Percentiles rank a stretch among this genome's conserved stretches.
phyloP scores from a whole-genome alignment of 257 asterid species.

The Solanum tarijense region DNA sequence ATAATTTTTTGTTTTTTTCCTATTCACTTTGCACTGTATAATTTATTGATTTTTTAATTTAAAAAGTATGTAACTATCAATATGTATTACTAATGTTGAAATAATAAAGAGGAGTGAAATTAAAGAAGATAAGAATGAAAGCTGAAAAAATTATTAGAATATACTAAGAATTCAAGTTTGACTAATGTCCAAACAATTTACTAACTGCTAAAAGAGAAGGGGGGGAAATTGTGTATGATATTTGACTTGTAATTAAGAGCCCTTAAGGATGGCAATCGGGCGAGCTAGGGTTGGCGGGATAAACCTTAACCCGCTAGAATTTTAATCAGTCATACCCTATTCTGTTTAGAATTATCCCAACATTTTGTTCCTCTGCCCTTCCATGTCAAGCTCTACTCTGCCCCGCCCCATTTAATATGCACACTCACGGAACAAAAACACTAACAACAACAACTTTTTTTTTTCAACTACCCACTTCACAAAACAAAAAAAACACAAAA shows the following conservation, averaged over 20 bases:
- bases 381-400: not conserved
- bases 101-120: too few species aligned
- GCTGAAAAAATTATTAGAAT: not conserved
- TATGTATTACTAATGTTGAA: too few species aligned
- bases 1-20: too few species aligned
- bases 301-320: not conserved
- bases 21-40: too few species aligned
- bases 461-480: not conserved
- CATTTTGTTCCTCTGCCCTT: not conserved
- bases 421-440: not conserved
- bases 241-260: not conserved
- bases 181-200: not conserved
- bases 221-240: not conserved
- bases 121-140: not conserved
- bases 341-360: not conserved
- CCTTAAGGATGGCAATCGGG: too few species aligned
- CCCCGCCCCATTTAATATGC: not conserved
- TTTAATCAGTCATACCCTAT: not conserved
- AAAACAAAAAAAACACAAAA: too few species aligned
- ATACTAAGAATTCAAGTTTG: not conserved
- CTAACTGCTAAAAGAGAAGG: not conserved
- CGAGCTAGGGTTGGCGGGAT: not conserved
- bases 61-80: too few species aligned
- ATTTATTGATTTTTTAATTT: too few species aligned
- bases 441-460: too few species aligned